phyloP scores from a whole-genome alignment of 176 grass and related monocot genomes.

The Zea mays region Zm-B73-REFERENCE-NAM-5.0 NC_050098.1:221746501-221747000 shows the following conservation, averaged over 20 bases:
- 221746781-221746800: conserved; percentile 32
- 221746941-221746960: conserved; percentile 39
- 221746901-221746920: conserved; percentile 35
- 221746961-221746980: conserved; percentile 28
- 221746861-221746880: conserved; percentile 37
- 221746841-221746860: conserved; percentile 27
- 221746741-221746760: conserved; percentile 30
- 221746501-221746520: conserved; percentile 13
- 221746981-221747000: conserved; percentile 39
- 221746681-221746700: conserved; percentile 37
- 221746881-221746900: conserved; percentile 21
- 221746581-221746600: conserved; percentile 26
- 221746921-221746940: conserved; percentile 22
- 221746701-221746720: conserved; percentile 18
- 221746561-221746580: conserved; percentile 32
- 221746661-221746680: conserved; percentile 38
- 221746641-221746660: conserved; percentile 32
- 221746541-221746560: conserved; percentile 21
- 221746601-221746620: conserved; percentile 33
- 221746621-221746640: conserved; percentile 32
- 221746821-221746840: conserved; percentile 32
- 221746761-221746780: conserved; percentile 28
- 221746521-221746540: conserved; percentile 33
- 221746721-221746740: conserved; percentile 31
- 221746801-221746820: conserved; percentile 36